Evolutionary conservation across 139 green algal species (phyloP), one percentile per base, ranked within the genome.

Genomic region (Edaphochlamys debaryana): DNA sequence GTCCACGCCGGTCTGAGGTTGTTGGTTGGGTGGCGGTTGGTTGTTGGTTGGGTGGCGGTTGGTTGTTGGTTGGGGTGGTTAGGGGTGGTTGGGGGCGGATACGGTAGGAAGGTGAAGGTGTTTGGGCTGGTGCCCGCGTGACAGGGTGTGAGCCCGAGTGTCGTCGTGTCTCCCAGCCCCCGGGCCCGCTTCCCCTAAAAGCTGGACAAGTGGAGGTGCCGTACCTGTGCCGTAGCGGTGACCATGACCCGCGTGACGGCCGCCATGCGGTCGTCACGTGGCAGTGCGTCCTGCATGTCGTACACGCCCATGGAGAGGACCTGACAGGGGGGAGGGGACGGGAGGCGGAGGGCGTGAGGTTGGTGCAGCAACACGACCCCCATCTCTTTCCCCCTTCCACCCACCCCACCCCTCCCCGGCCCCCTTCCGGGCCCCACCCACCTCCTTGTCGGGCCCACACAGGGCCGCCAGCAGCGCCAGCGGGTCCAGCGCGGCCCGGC

Each of bases 401-500:
- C 20, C 13, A 29, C 58, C 58, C 34, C 27, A 13, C 64, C 15
- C 70, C 70, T 62, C 70, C n/a, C 62, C 70, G 32, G 30, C 48
- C 67, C 22, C 38, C 25, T 36, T 2, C n/a, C n/a, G n/a, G n/a
- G 5, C 48, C 25, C n/a, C 69, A n/a, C 67, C 45, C 80, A 94
- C 75, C 88, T 94, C 92, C 80, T 63, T 95, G 69, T 70, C 85
- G 63, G 36, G 91, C 84, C 85, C 97, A 68, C 69, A 96, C 74
- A 98, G 88, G 58, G 87, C 83, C 4, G 93, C 91, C 67, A 98
- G 85, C 56, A 98, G 85, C 0, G 93, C 80, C n/a, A 98, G 90
- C 27, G 95, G 96, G 85, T 98, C 95, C 42, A 98, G 91, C 69
- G 92, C 79, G 50, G 88, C 71, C 13, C 96, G 87, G 36, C 92